Conservation (phyloP, 345 rosid genomes). For the Citrus hindsii region DNA sequence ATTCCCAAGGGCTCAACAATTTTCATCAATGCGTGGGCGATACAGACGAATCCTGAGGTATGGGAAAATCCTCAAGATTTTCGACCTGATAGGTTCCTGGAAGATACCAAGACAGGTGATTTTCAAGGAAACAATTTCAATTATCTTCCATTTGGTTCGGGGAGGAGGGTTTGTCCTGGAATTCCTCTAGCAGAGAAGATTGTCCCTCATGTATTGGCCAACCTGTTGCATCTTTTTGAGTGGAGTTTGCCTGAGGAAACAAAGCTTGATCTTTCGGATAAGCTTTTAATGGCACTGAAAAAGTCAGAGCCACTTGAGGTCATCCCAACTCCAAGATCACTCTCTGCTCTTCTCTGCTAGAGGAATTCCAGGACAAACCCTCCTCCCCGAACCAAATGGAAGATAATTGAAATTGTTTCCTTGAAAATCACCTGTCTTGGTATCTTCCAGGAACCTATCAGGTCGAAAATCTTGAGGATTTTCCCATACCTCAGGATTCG, state of each 20-base stretch:
- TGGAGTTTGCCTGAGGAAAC: conserved; percentile 4
- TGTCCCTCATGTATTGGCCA: not conserved
- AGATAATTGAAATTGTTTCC: not conserved
- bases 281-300: conserved; percentile 6
- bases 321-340: not conserved
- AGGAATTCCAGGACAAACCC: conserved; percentile 18
- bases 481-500: conserved; percentile 9
- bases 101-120: not conserved
- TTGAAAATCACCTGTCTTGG: not conserved
- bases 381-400: conserved; percentile 12
- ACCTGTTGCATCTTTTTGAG: conserved; percentile 7
- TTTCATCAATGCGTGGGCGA: not conserved
- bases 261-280: not conserved
- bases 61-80: conserved; percentile 13
- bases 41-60: conserved; percentile 9
- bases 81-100: conserved; percentile 15
- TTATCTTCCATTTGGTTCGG: not conserved
- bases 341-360: conserved; percentile 11
- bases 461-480: conserved; percentile 9
- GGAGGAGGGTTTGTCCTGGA: conserved; percentile 25
- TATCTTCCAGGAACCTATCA: conserved; percentile 11
- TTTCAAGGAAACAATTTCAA: not conserved
- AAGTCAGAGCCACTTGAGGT: not conserved
- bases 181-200: conserved; percentile 12
- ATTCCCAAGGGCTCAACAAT: conserved; percentile 16